Evolutionary conservation across 2,329 filamentous ascomycete genomes (phyloP).

Genomic region (Simplicillium aogashimaense): DNA sequence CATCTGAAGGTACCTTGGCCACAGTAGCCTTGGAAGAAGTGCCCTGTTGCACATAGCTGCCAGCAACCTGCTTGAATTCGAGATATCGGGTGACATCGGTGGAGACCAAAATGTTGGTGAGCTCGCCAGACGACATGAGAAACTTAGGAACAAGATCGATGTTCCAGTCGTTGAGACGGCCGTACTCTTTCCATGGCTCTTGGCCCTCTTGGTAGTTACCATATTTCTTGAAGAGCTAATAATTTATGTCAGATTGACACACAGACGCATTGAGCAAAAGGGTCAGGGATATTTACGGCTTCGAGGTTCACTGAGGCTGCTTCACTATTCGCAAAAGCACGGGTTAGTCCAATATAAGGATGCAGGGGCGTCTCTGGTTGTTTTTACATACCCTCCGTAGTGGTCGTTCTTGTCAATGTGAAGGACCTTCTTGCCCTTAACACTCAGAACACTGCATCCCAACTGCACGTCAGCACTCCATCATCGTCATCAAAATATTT

Average conservation of each 20-base stretch:
- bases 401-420: conserved; percentile 98
- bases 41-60: conserved; percentile 93
- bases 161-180: conserved; percentile 96
- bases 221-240: conserved; percentile 94
- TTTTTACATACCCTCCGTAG: conserved; percentile 78
- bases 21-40: conserved; percentile 75
- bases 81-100: conserved; percentile 86
- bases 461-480: conserved; percentile 2
- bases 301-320: conserved; percentile 96
- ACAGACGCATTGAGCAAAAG: conserved; percentile 5
- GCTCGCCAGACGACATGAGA: conserved; percentile 95
- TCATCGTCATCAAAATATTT: not conserved
- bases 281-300: conserved; percentile 49
- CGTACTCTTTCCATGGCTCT: conserved; percentile 97
- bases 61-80: conserved; percentile 89
- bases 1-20: conserved; percentile 93
- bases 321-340: conserved; percentile 43
- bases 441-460: conserved; percentile 69
- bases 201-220: conserved; percentile 69
- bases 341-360: conserved; percentile 14
- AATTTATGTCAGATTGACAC: conserved; percentile 1
- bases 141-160: conserved; percentile 98
- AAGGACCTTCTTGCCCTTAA: conserved; percentile 98
- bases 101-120: conserved; percentile 96
- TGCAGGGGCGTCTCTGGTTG: conserved; percentile 1